Conservation (phyloP, 768 basidiomycete species). For the Tricholoma hemisulphureum region DNA sequence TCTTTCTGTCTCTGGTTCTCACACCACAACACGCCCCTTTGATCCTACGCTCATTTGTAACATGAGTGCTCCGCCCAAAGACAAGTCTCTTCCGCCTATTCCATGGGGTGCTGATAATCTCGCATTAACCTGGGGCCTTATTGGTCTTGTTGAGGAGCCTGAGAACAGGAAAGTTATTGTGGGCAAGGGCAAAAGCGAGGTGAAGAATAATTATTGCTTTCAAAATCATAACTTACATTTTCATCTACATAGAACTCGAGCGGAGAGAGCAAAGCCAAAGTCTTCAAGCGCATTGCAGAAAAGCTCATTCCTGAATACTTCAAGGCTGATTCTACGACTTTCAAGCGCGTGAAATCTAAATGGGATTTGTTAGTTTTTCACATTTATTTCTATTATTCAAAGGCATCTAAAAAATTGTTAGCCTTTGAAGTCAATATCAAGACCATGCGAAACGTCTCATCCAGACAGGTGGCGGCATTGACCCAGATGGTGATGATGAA, state of each 20-base stretch:
- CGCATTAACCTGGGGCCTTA: background rate
- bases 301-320: background rate
- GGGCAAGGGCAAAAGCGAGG: background rate
- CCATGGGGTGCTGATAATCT: too few relatives aligned
- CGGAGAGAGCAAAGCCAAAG: background rate
- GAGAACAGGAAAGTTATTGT: background rate
- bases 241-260: background rate
- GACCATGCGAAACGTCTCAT: too few relatives aligned
- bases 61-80: too few relatives aligned
- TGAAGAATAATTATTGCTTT: background rate
- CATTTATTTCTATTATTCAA: too few relatives aligned
- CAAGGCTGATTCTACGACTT: background rate
- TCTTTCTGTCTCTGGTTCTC: too few relatives aligned
- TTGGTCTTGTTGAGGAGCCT: background rate
- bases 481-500: too few relatives aligned
- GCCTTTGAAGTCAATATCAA: too few relatives aligned
- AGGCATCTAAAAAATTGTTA: too few relatives aligned
- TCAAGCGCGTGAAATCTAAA: background rate
- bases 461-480: too few relatives aligned
- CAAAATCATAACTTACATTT: background rate
- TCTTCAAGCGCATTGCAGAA: background rate
- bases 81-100: too few relatives aligned
- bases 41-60: too few relatives aligned
- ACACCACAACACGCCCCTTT: too few relatives aligned
- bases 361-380: background rate